phyloP scores from a whole-genome alignment of 1,284 basidiomycete genomes.

The Melampsora larici-populina region DNA sequence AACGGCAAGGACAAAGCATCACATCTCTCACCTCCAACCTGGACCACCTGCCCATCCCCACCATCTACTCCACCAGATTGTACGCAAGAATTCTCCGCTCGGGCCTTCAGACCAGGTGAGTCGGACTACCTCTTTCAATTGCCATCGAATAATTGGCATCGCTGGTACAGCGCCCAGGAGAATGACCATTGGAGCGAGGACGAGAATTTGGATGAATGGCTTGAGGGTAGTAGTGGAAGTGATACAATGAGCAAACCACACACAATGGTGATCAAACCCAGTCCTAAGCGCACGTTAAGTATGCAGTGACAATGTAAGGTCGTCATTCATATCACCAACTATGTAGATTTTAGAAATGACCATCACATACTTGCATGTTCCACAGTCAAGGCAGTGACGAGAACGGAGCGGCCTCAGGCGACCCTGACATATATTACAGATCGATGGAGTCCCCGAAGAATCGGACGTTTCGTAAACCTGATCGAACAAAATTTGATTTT shows the following conservation, averaged over 20 bases:
- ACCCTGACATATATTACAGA: slow-evolving; percentile 14
- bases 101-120: slow-evolving; percentile 16
- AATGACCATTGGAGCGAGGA: slow-evolving; percentile 1
- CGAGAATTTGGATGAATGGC: slow-evolving; percentile 15
- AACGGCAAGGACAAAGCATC: not conserved
- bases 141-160: slow-evolving; percentile 3
- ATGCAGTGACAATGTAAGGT: not conserved
- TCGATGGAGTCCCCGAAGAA: slow-evolving; percentile 1
- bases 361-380: slow-evolving; percentile 11
- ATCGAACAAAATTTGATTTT: not conserved
- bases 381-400: slow-evolving; percentile 25
- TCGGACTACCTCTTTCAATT: slow-evolving; percentile 7
- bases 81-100: slow-evolving; percentile 14
- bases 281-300: not conserved
- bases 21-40: slow-evolving; percentile 1
- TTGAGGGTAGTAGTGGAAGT: slow-evolving; percentile 18
- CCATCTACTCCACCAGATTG: slow-evolving; percentile 32
- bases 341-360: no score
- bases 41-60: slow-evolving; percentile 36
- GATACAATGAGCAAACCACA: slow-evolving; percentile 37
- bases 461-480: slow-evolving; percentile 23
- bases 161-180: not conserved
- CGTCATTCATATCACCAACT: not conserved
- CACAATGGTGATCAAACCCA: slow-evolving; percentile 37
- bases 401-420: slow-evolving; percentile 9